Base-by-base conservation (phyloP, 768 basidiomycete genomes). In the Megacollybia marginata region DNA sequence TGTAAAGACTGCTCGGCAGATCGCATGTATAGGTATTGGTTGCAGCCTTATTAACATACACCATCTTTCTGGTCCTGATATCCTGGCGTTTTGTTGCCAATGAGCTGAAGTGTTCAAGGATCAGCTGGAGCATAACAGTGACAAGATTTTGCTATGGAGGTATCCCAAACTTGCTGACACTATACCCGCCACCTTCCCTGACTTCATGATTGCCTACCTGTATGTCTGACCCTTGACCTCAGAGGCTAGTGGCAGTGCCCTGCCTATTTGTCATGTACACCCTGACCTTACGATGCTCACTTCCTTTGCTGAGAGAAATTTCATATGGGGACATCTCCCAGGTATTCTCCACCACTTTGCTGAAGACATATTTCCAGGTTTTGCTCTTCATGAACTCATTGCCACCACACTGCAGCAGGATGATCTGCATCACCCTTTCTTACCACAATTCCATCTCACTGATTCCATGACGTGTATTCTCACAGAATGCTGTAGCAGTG, bases 221-320 rank as follows among this genome's bases (percentile, higher is more conserved):
- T 77, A 75, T 52, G 61, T 67, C 20, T 54, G 61, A 23, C 75
- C 75, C 5, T 46, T 64, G 28, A 65, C 54, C 9, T 33, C 51
- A 11, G 48, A 13, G 15, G 18, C 15, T 18, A 40, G 8, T 8
- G 15, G 15, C 5, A 8, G 15, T 18, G 18, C 18, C 8, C 38
- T 18, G 5, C 15, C 13, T 5, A 2, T 18, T 4, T 8, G 5
- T 40, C 18, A 18, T 13, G 38, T 5, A 8, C 3, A 18, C 8
- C 13, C 18, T 40, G 38, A 40, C 38, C 18, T 40, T 13, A 5
- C 18, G 5, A 18, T 3, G 18, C 13, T 40, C 5, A 8, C 8
- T 3, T 18, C 13, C 13, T 40, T 40, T 40, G 38, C 38, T 8
- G 38, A 40, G 15, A 8, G 8, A 2, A 13, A 15, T 13, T 40